phyloP scores from a whole-genome alignment of 176 grass and related monocot species.

The Olyra latifolia region DNA sequence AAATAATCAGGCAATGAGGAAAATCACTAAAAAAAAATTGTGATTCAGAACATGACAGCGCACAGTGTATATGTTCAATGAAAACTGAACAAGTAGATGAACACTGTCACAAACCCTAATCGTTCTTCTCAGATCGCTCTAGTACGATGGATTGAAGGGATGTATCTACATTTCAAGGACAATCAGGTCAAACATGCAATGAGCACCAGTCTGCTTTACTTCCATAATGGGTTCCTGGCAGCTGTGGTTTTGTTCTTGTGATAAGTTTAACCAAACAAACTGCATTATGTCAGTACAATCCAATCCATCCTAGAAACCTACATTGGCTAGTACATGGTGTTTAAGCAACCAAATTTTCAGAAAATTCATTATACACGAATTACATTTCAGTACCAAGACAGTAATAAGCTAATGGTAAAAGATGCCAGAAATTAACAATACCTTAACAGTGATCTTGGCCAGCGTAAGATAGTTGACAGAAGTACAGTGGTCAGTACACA shows the following conservation, averaged over 20 bases:
- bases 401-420: constrained; percentile 14
- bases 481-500: constrained; percentile 79
- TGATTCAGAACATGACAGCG: neutral
- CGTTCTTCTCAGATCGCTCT: no score
- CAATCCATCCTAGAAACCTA: constrained; percentile 7
- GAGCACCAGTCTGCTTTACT: neutral
- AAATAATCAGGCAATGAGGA: constrained; percentile 37
- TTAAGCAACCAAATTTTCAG: constrained; percentile 4
- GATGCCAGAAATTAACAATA: constrained; percentile 24
- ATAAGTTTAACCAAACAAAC: constrained; percentile 21
- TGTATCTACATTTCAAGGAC: neutral
- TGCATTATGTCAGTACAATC: neutral
- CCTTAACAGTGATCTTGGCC: constrained; percentile 78
- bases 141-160: no score
- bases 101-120: neutral
- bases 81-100: neutral
- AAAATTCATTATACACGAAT: neutral
- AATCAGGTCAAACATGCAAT: constrained; percentile 8
- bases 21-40: constrained; percentile 16
- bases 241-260: neutral
- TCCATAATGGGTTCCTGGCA: neutral
- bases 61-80: constrained; percentile 1
- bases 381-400: neutral
- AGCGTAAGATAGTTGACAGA: constrained; percentile 58
- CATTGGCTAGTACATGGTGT: neutral